Percentiles rank a stretch among this genome's conserved stretches.
These are phyloP conservation scores for Cutaneotrichosporon arboriforme DNA, from an alignment of 1,284 basidiomycete species.

Conservation along the genomic window DNA sequence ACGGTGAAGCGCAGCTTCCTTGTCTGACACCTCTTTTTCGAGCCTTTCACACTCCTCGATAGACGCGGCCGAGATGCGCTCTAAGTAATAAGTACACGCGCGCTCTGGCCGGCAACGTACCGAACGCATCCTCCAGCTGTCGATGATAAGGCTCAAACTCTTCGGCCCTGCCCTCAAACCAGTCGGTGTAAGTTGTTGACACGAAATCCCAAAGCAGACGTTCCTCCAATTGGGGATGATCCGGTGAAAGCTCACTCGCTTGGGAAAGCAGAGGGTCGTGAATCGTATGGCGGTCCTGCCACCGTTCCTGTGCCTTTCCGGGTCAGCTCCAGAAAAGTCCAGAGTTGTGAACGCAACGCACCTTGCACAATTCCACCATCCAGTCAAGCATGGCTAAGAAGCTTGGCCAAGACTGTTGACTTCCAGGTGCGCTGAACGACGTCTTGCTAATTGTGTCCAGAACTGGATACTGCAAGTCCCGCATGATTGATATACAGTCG, in stretches of 20 bases:
- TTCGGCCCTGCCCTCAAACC: slow-evolving; percentile 63
- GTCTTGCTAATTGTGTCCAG: slow-evolving; percentile 67
- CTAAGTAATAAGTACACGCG: slow-evolving; percentile 13
- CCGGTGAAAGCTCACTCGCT: slow-evolving; percentile 33
- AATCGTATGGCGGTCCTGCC: slow-evolving; percentile 61
- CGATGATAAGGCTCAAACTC: slow-evolving; percentile 65
- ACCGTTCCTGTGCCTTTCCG: slow-evolving; percentile 52
- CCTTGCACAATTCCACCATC: slow-evolving; percentile 64
- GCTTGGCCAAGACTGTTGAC: slow-evolving; percentile 75
- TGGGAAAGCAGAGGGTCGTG: slow-evolving; percentile 59
- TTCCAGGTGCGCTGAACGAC: slow-evolving; percentile 75
- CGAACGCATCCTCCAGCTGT: slow-evolving; percentile 66
- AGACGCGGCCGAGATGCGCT: slow-evolving; percentile 28
- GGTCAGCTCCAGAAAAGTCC: not conserved
- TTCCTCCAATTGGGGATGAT: slow-evolving; percentile 52
- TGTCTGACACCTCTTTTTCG: slow-evolving; percentile 29
- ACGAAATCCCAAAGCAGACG: slow-evolving; percentile 71
- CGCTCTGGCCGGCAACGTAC: slow-evolving; percentile 39
- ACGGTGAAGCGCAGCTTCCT: slow-evolving; percentile 32
- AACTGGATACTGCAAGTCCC: slow-evolving; percentile 69
- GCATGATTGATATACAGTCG: slow-evolving; percentile 65
- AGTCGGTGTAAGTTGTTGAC: slow-evolving; percentile 62
- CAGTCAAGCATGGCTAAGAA: slow-evolving; percentile 78
- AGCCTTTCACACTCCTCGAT: slow-evolving; percentile 35
- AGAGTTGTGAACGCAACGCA: not conserved